Evolutionary conservation across 352 stramenopile species (phyloP).

Genomic region (Albugo candida): DNA sequence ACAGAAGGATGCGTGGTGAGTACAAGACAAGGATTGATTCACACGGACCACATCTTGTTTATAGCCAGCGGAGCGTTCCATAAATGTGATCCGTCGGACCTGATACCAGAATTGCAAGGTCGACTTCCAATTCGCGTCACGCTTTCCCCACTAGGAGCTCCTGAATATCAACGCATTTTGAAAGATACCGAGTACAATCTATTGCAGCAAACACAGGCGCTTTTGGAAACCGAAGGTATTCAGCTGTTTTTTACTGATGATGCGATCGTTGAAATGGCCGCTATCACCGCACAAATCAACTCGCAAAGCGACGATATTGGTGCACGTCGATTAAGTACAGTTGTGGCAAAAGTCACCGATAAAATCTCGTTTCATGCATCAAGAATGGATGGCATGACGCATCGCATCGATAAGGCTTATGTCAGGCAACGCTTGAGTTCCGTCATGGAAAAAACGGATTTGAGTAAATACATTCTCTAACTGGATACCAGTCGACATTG

Average conservation of each 20-base stretch:
- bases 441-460: slow-evolving; percentile 85
- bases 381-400: slow-evolving; percentile 64
- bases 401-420: slow-evolving; percentile 84
- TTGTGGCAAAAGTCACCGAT: slow-evolving; percentile 95
- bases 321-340: slow-evolving; percentile 90
- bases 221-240: slow-evolving; percentile 93
- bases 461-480: slow-evolving; percentile 96
- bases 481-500: not conserved
- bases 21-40: slow-evolving; percentile 87
- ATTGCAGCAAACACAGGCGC: slow-evolving; percentile 88
- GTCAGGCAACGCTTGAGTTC: slow-evolving; percentile 86
- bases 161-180: slow-evolving; percentile 96
- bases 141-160: slow-evolving; percentile 89
- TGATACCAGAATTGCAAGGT: slow-evolving; percentile 96
- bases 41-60: slow-evolving; percentile 99
- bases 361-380: slow-evolving; percentile 94
- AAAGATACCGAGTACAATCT: slow-evolving; percentile 93
- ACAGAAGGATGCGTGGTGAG: slow-evolving; percentile 93
- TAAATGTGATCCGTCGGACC: slow-evolving; percentile 91
- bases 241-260: slow-evolving; percentile 89
- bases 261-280: slow-evolving; percentile 92
- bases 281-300: slow-evolving; percentile 87
- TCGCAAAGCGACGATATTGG: slow-evolving; percentile 96
- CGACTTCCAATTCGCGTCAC: slow-evolving; percentile 96
- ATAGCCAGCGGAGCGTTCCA: slow-evolving; percentile 94